These are phyloP conservation scores for Trypanosoma grayi DNA, from an alignment of 208 protist genomes.

Conservation along the genomic window DNA sequence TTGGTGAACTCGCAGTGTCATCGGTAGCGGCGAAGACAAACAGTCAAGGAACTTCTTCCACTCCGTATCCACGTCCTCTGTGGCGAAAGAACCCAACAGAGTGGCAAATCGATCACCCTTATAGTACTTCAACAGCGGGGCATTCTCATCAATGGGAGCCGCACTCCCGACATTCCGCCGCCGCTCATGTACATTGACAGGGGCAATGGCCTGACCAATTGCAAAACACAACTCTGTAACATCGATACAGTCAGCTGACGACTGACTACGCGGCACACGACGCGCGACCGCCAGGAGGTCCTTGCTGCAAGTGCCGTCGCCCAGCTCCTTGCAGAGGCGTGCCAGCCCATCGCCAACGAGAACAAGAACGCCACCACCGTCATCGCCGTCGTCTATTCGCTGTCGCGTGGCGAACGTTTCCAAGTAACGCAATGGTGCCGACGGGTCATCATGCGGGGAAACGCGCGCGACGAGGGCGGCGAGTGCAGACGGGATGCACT, in stretches of 20 bases:
- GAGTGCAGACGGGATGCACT: slow-evolving; percentile 51
- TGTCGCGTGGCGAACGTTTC: slow-evolving; percentile 11
- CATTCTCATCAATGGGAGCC: slow-evolving; percentile 47
- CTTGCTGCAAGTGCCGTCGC: slow-evolving; percentile 37
- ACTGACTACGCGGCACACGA: slow-evolving; percentile 80
- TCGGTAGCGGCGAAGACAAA: slow-evolving; percentile 70
- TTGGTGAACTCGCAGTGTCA: slow-evolving; percentile 82
- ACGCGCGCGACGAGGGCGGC: slow-evolving; percentile 45
- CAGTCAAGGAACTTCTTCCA: slow-evolving; percentile 60
- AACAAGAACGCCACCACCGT: slow-evolving; percentile 13
- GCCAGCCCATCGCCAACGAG: slow-evolving; percentile 57
- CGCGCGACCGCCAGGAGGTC: slow-evolving; percentile 66
- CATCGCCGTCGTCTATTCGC: neutral
- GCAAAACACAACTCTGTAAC: slow-evolving; percentile 87
- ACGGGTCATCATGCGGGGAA: slow-evolving; percentile 35
- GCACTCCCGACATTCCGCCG: slow-evolving; percentile 42
- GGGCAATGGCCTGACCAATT: slow-evolving; percentile 55
- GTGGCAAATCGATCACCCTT: slow-evolving; percentile 57
- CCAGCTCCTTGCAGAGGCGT: slow-evolving; percentile 47
- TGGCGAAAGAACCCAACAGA: slow-evolving; percentile 25
- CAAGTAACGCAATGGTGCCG: slow-evolving; percentile 18
- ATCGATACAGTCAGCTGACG: slow-evolving; percentile 56
- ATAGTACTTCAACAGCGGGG: slow-evolving; percentile 79
- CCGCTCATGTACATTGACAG: slow-evolving; percentile 65
- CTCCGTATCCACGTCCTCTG: slow-evolving; percentile 32